phyloP scores from a whole-genome alignment of 768 basidiomycete species.

The Porphyrellus cyaneotinctus region DNA sequence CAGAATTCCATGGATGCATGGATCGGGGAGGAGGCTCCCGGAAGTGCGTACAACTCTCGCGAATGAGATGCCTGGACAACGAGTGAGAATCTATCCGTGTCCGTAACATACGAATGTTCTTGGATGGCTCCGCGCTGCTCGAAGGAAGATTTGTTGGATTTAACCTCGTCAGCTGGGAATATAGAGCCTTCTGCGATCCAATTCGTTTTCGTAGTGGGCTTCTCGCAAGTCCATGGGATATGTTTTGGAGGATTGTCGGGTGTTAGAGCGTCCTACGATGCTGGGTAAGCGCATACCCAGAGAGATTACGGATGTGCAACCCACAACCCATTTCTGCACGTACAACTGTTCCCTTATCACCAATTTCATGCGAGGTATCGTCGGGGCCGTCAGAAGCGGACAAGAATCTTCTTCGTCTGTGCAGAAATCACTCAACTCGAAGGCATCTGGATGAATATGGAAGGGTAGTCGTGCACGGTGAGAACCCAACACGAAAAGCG shows the following conservation, averaged over 20 bases:
- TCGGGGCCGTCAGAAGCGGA: conserved; percentile 29
- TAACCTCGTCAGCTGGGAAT: conserved; percentile 17
- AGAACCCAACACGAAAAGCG: conserved; percentile 25
- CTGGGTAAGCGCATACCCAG: conserved; percentile 5
- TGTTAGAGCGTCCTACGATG: conserved; percentile 18
- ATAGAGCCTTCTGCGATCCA: conserved; percentile 34
- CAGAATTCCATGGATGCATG: neutral
- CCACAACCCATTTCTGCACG: conserved; percentile 34
- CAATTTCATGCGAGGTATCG: conserved; percentile 33
- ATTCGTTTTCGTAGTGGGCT: conserved; percentile 12
- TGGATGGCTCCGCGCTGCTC: conserved; percentile 1
- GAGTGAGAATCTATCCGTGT: neutral
- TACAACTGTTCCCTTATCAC: conserved; percentile 34
- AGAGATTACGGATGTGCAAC: conserved; percentile 8
- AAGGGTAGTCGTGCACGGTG: conserved; percentile 25
- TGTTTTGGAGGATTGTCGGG: conserved; percentile 25
- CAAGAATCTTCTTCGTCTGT: conserved; percentile 15
- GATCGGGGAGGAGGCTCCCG: conserved; percentile 1
- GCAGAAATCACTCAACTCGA: conserved; percentile 18
- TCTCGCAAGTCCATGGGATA: conserved; percentile 28
- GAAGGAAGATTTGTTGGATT: conserved; percentile 2
- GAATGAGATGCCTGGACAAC: conserved; percentile 1
- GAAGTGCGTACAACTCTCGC: neutral
- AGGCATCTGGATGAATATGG: conserved; percentile 16
- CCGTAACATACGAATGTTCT: neutral